Percentiles rank a stretch among this genome's conserved stretches.
Conservation (phyloP, 2,329 filamentous ascomycete genomes). For the Exophiala sideris region DNA sequence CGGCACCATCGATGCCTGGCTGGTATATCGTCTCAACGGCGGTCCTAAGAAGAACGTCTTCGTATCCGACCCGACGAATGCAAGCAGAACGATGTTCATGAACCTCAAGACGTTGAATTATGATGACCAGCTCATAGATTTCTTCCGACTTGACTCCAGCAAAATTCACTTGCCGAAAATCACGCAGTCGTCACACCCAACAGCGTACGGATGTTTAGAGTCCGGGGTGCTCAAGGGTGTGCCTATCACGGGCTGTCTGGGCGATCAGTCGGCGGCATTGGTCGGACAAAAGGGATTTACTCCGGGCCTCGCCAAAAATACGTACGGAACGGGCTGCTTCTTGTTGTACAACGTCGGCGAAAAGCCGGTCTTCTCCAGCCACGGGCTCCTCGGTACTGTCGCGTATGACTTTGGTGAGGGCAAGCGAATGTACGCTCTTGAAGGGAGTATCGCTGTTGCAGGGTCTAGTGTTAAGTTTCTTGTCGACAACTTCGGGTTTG, state of each 20-base stretch:
- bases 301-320: slow-evolving; percentile 82
- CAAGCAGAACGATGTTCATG: slow-evolving; percentile 91
- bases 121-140: slow-evolving; percentile 70
- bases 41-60: slow-evolving; percentile 63
- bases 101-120: slow-evolving; percentile 78
- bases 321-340: slow-evolving; percentile 86
- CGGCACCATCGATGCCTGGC: slow-evolving; percentile 84
- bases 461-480: slow-evolving; percentile 76
- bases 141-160: slow-evolving; percentile 70
- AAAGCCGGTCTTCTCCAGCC: slow-evolving; percentile 78
- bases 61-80: slow-evolving; percentile 84
- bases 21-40: slow-evolving; percentile 77
- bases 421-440: slow-evolving; percentile 73
- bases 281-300: slow-evolving; percentile 82
- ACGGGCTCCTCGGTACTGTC: slow-evolving; percentile 78
- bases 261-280: slow-evolving; percentile 83
- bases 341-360: slow-evolving; percentile 82
- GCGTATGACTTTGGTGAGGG: slow-evolving; percentile 75
- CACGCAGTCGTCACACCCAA: slow-evolving; percentile 71
- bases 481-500: slow-evolving; percentile 63
- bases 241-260: slow-evolving; percentile 74
- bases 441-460: slow-evolving; percentile 78
- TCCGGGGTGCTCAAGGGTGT: slow-evolving; percentile 65
- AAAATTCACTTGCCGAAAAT: slow-evolving; percentile 78
- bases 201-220: slow-evolving; percentile 66